Percentiles rank a stretch among this genome's conserved stretches.
phyloP scores from a whole-genome alignment of 495 filamentous ascomycete species.

The Astrothelium subdiscretum region DNA sequence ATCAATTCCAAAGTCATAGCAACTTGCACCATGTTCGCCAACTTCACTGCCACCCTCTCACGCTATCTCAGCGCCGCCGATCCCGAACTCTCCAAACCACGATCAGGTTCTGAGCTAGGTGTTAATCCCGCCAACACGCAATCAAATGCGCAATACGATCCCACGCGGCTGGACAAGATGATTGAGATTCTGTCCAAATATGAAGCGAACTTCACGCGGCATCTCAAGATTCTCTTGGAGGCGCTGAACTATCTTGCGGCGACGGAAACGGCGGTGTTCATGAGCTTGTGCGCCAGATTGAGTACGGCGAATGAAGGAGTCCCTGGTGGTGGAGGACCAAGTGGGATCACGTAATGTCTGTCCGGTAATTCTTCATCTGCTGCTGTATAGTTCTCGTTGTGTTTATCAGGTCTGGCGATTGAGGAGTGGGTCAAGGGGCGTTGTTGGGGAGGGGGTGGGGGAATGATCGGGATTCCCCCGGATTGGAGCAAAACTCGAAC shows the following conservation, averaged over 20 bases:
- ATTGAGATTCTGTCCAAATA: slow-evolving; percentile 76
- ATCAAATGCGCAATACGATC: slow-evolving; percentile 37
- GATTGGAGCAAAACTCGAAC: background rate
- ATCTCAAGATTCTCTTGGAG: slow-evolving; percentile 84
- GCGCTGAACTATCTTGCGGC: slow-evolving; percentile 93
- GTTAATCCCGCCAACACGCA: slow-evolving; percentile 19
- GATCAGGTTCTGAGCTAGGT: slow-evolving; percentile 11
- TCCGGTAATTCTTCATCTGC: background rate
- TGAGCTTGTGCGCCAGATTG: slow-evolving; percentile 70
- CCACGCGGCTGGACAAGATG: slow-evolving; percentile 60
- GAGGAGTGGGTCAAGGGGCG: background rate
- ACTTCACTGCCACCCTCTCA: slow-evolving; percentile 68
- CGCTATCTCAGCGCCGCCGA: slow-evolving; percentile 68
- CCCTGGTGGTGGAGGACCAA: slow-evolving; percentile 2
- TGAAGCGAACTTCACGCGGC: slow-evolving; percentile 81
- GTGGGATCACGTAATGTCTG: background rate
- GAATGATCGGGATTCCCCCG: no score
- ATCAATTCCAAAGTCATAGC: slow-evolving; percentile 92
- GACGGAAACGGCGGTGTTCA: slow-evolving; percentile 87
- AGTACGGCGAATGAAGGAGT: slow-evolving; percentile 62
- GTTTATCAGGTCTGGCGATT: background rate
- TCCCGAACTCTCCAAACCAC: slow-evolving; percentile 46
- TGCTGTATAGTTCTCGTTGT: background rate
- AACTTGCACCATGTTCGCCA: slow-evolving; percentile 84
- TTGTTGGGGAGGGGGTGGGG: no score